These are phyloP conservation scores for Hypomontagnella submonticulosa DNA, from an alignment of 495 filamentous ascomycete species.

Conservation along the genomic window DNA sequence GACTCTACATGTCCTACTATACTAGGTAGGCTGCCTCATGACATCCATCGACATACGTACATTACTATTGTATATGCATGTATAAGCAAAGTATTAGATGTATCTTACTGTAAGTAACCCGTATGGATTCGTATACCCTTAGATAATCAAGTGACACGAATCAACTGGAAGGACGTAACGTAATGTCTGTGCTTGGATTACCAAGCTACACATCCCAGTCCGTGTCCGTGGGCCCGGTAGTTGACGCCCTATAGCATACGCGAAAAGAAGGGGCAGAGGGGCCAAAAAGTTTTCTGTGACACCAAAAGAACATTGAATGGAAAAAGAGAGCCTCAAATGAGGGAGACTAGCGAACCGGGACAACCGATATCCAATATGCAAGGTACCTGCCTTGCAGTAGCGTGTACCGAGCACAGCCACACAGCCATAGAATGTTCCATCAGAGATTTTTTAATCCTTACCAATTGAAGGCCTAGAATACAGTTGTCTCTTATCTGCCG, in stretches of 20 bases:
- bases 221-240: neutral
- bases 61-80: no score
- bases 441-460: constrained; percentile 10
- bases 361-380: constrained; percentile 30
- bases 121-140: no score
- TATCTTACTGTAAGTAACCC: neutral
- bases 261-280: no score
- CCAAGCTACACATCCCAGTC: neutral
- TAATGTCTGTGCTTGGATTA: no score
- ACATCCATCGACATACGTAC: no score
- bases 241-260: no score
- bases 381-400: constrained; percentile 23
- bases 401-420: constrained; percentile 29
- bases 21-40: constrained; percentile 31
- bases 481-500: constrained; percentile 22
- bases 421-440: constrained; percentile 37
- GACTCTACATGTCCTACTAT: no score
- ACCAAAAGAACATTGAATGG: neutral
- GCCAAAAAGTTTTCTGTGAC: neutral
- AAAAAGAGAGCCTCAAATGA: constrained; percentile 12
- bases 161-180: no score
- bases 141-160: no score
- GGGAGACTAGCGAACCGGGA: constrained; percentile 23
- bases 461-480: constrained; percentile 33
- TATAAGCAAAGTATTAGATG: no score